A percentile compares a stretch with the other conserved stretches of the same genome.
Evolutionary conservation across 2,329 filamentous ascomycete genomes (phyloP).

Genomic region (Colletotrichum shisoi): DNA sequence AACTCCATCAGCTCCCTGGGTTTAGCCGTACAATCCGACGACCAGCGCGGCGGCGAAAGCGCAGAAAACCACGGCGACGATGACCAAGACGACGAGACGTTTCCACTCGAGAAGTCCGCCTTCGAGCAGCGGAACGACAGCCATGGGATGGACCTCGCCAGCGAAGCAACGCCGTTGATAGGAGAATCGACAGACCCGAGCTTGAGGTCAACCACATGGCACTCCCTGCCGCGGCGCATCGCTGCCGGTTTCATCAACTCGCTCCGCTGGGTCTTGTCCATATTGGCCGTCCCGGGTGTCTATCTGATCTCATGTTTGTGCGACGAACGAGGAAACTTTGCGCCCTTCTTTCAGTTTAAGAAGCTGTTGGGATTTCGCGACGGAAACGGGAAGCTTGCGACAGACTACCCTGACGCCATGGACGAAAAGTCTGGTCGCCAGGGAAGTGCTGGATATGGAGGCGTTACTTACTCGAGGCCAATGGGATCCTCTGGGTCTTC

Average conservation of each 20-base stretch:
- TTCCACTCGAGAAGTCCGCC: conserved; percentile 37
- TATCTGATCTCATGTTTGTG: conserved; percentile 86
- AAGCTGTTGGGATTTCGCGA: conserved; percentile 65
- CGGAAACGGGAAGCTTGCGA: conserved; percentile 59
- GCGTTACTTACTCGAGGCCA: conserved; percentile 33
- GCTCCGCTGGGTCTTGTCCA: conserved; percentile 79
- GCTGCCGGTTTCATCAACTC: conserved; percentile 76
- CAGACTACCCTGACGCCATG: conserved; percentile 45
- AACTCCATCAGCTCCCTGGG: conserved; percentile 67
- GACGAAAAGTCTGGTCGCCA: conserved; percentile 46
- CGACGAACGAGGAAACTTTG: conserved; percentile 80
- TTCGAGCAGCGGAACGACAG: conserved; percentile 28
- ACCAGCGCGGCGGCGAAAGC: conserved; percentile 47
- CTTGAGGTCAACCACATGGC: conserved; percentile 58
- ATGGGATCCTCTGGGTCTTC: conserved; percentile 58
- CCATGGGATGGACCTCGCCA: conserved; percentile 46
- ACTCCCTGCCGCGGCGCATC: conserved; percentile 71
- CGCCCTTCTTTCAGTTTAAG: conserved; percentile 76
- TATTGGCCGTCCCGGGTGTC: conserved; percentile 78
- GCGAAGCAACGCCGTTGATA: conserved; percentile 76
- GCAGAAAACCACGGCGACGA: conserved; percentile 41
- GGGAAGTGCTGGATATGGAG: conserved; percentile 38
- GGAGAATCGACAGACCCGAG: conserved; percentile 41
- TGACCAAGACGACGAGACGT: conserved; percentile 47
- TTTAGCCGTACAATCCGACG: conserved; percentile 56